Conservation (phyloP, 2,329 filamentous ascomycete species). For the Colletotrichum scovillei region DNA sequence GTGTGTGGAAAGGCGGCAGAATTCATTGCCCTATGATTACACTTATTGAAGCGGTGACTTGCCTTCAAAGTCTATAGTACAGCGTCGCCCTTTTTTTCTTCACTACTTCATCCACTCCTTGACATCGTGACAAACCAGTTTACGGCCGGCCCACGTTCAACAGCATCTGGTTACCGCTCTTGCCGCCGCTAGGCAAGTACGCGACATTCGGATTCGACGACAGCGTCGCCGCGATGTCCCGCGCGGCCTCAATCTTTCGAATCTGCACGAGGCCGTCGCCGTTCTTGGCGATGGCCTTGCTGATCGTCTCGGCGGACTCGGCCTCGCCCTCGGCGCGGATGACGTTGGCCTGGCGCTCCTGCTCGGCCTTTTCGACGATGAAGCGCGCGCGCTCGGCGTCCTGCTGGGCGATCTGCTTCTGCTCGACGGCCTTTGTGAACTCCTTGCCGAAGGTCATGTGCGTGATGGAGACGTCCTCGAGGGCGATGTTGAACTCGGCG, state of each 20-base stretch:
- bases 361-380: slow-evolving; percentile 98
- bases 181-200: slow-evolving; percentile 83
- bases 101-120: neutral
- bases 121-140: slow-evolving; percentile 11
- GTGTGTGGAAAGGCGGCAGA: slow-evolving; percentile 19
- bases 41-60: slow-evolving; percentile 42
- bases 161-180: slow-evolving; percentile 67
- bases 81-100: slow-evolving; percentile 26
- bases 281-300: slow-evolving; percentile 90
- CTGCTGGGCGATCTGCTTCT: slow-evolving; percentile 99
- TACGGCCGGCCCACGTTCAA: slow-evolving; percentile 62
- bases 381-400: slow-evolving; percentile 97
- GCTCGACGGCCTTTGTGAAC: slow-evolving; percentile 98
- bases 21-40: slow-evolving; percentile 37
- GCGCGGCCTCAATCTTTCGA: slow-evolving; percentile 95
- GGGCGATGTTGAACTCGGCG: slow-evolving; percentile 97
- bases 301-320: slow-evolving; percentile 95
- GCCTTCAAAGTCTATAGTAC: slow-evolving; percentile 36
- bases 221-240: slow-evolving; percentile 93
- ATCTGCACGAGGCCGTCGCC: slow-evolving; percentile 97
- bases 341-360: slow-evolving; percentile 98
- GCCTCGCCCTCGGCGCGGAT: slow-evolving; percentile 98
- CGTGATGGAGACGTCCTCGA: slow-evolving; percentile 98
- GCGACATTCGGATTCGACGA: slow-evolving; percentile 94
- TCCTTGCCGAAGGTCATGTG: slow-evolving; percentile 99